Percentiles rank a stretch among this genome's conserved stretches.
These are phyloP conservation scores for Cryptococcus wingfieldii DNA, from an alignment of 1,284 basidiomycete species.

Conservation along the genomic window DNA sequence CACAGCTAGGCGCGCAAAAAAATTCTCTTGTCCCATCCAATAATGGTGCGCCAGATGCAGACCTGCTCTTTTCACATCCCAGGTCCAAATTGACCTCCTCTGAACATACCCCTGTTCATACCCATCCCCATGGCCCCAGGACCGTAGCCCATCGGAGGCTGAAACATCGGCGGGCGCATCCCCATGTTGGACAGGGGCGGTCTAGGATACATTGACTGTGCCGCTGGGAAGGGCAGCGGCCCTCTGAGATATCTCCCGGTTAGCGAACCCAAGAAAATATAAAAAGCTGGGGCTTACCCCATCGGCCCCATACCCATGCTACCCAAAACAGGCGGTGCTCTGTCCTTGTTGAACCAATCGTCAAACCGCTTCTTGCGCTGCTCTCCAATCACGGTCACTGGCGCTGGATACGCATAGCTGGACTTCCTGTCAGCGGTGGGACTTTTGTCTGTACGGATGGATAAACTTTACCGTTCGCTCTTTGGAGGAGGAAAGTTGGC, in stretches of 20 bases:
- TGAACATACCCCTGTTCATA: conserved; percentile 12
- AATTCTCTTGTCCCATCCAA: too few relatives aligned
- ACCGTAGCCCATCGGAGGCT: too few relatives aligned
- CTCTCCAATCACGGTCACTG: conserved; percentile 24
- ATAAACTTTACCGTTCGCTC: conserved; percentile 27
- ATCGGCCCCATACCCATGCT: conserved; percentile 5
- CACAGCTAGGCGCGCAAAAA: too few relatives aligned
- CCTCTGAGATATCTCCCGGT: too few relatives aligned
- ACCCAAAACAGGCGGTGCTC: not conserved
- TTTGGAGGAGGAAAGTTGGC: conserved; percentile 21
- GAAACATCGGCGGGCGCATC: too few relatives aligned
- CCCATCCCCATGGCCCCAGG: conserved; percentile 6
- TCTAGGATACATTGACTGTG: too few relatives aligned
- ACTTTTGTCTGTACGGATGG: too few relatives aligned
- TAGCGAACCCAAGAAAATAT: too few relatives aligned
- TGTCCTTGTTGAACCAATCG: conserved; percentile 13
- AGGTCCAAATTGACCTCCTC: conserved; percentile 7
- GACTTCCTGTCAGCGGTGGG: not conserved
- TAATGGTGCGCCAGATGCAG: too few relatives aligned
- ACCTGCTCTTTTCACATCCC: not conserved
- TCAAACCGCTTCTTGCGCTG: conserved; percentile 23
- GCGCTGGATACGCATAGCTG: conserved; percentile 33
- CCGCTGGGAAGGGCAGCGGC: too few relatives aligned
- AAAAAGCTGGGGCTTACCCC: not conserved
- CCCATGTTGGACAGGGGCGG: too few relatives aligned